Percentiles rank a stretch among this genome's conserved stretches.
phyloP scores from a whole-genome alignment of 352 stramenopile genomes.

The Phytophthora litchii region DNA sequence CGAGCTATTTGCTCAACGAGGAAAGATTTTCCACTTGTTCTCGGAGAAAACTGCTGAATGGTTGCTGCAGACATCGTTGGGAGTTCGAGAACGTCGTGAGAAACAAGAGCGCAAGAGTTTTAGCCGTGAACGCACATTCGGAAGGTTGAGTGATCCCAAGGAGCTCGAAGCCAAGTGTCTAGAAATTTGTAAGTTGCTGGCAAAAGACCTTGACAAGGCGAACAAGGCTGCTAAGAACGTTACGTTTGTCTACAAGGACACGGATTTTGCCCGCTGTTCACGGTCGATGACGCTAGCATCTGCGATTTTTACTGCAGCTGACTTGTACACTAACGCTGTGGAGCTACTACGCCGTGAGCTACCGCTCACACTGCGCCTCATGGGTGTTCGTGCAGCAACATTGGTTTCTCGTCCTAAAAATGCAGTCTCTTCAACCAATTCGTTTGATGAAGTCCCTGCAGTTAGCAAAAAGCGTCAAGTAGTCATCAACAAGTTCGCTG shows the following conservation, averaged over 20 bases:
- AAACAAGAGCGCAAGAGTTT: slow-evolving; percentile 78
- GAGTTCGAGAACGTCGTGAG: slow-evolving; percentile 54
- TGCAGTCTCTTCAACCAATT: slow-evolving; percentile 16
- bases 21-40: slow-evolving; percentile 69
- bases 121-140: slow-evolving; percentile 79
- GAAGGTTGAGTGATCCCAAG: slow-evolving; percentile 41
- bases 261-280: slow-evolving; percentile 63
- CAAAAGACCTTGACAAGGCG: slow-evolving; percentile 55
- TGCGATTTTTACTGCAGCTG: slow-evolving; percentile 46
- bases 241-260: slow-evolving; percentile 78
- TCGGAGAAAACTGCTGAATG: slow-evolving; percentile 69
- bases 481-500: slow-evolving; percentile 51
- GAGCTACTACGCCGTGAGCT: slow-evolving; percentile 67
- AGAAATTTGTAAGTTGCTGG: slow-evolving; percentile 66
- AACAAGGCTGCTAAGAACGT: slow-evolving; percentile 56
- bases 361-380: slow-evolving; percentile 67
- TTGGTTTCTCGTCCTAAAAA: slow-evolving; percentile 38
- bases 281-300: slow-evolving; percentile 54
- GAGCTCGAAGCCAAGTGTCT: slow-evolving; percentile 66
- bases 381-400: slow-evolving; percentile 64
- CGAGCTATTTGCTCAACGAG: slow-evolving; percentile 72
- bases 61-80: slow-evolving; percentile 76
- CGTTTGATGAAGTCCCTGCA: slow-evolving; percentile 2
- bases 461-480: slow-evolving; percentile 47
- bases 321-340: slow-evolving; percentile 50